A percentile compares a stretch with the other conserved stretches of the same genome.
These are phyloP conservation scores for Neurospora sp. DNA, from an alignment of 495 filamentous ascomycete species.

Conservation along the genomic window DNA sequence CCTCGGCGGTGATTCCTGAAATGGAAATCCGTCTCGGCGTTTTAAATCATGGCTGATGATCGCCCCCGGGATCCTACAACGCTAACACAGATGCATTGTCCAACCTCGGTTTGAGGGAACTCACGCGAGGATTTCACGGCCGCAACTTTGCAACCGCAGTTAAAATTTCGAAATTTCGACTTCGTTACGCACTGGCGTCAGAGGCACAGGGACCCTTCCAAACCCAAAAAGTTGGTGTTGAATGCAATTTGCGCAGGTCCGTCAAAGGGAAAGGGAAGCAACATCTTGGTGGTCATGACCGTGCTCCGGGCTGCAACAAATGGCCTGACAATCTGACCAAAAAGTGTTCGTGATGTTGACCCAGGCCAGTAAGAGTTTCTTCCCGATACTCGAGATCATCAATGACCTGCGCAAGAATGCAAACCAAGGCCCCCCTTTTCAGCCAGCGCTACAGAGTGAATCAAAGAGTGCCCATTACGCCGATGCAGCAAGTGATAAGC, in stretches of 20 bases:
- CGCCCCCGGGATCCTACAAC: slow-evolving; percentile 5
- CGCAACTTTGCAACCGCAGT: not conserved
- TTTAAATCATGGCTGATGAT: slow-evolving; percentile 3
- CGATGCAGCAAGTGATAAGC: not conserved
- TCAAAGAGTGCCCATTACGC: not conserved
- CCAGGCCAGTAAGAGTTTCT: not conserved
- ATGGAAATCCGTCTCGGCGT: slow-evolving; percentile 13
- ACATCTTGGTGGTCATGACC: not conserved
- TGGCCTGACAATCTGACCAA: not conserved
- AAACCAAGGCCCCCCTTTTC: not conserved
- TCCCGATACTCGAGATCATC: not conserved
- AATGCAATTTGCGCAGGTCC: not conserved
- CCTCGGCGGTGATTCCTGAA: slow-evolving; percentile 16
- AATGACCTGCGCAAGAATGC: not conserved
- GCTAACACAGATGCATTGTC: not conserved
- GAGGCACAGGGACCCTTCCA: not conserved
- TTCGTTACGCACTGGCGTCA: not conserved
- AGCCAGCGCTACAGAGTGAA: not conserved
- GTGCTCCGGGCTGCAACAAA: not conserved
- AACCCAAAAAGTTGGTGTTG: not conserved
- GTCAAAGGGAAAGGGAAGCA: not conserved
- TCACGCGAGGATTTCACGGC: not conserved
- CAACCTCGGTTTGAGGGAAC: slow-evolving; percentile 12
- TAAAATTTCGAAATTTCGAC: not conserved
- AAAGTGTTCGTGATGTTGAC: not conserved